These are phyloP conservation scores for Teratosphaeria epicoccoides DNA, from an alignment of 2,329 filamentous ascomycete species.

Conservation along the genomic window DNA sequence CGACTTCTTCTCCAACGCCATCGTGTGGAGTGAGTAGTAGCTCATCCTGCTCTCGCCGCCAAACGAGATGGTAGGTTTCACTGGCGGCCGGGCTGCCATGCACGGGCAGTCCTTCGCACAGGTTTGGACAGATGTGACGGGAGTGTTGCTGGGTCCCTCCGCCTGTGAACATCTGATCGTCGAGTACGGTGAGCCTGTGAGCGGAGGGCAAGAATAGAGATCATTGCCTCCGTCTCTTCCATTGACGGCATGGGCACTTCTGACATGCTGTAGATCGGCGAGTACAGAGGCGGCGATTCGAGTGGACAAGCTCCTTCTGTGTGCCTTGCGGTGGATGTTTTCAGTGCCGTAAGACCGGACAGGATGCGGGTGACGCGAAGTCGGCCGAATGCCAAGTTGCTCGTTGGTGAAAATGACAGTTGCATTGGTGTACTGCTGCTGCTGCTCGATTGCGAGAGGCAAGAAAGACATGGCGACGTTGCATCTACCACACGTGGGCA, in stretches of 20 bases:
- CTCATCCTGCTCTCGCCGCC: slow-evolving; percentile 9
- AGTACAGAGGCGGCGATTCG: background rate
- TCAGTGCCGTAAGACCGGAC: slow-evolving; percentile 4
- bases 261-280: slow-evolving; percentile 1
- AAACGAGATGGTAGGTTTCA: slow-evolving; percentile 11
- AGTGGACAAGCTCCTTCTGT: background rate
- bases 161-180: slow-evolving; percentile 4
- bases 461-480: slow-evolving; percentile 21
- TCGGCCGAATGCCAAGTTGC: slow-evolving; percentile 1
- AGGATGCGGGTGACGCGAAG: slow-evolving; percentile 5
- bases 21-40: slow-evolving; percentile 8
- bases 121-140: slow-evolving; percentile 3
- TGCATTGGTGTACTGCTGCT: background rate
- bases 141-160: slow-evolving; percentile 15
- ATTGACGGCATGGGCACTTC: slow-evolving; percentile 1
- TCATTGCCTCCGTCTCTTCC: background rate
- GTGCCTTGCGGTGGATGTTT: slow-evolving; percentile 3
- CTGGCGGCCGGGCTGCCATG: slow-evolving; percentile 9
- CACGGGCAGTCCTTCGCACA: slow-evolving; percentile 6
- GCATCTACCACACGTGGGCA: slow-evolving; percentile 21
- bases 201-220: background rate
- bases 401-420: background rate
- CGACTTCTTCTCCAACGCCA: slow-evolving; percentile 2
- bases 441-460: slow-evolving; percentile 14
- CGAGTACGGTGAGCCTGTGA: background rate